Conservation (phyloP, 179 eudicot genomes). For the Silene coronaria region DNA sequence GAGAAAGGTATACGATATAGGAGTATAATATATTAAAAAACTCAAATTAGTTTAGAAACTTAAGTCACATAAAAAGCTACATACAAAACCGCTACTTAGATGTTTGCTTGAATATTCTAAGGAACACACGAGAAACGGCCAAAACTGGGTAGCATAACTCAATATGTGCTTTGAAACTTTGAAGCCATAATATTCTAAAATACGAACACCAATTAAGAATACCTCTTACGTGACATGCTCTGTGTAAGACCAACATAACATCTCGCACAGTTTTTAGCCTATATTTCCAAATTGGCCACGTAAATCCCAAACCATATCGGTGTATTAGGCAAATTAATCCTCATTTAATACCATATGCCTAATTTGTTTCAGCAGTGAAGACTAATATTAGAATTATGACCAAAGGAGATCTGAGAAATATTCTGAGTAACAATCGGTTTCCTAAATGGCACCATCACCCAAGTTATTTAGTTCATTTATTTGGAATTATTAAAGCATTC, state of each 20-base stretch:
- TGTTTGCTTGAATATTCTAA: neutral
- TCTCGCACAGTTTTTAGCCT: neutral
- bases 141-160: neutral
- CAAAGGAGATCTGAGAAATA: neutral
- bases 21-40: neutral
- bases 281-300: neutral
- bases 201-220: neutral
- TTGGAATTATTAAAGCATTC: neutral
- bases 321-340: slow-evolving; percentile 7
- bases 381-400: neutral
- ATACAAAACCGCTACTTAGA: neutral
- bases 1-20: neutral
- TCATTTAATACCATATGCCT: neutral
- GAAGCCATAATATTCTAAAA: neutral
- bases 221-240: neutral
- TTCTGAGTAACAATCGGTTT: neutral
- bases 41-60: neutral
- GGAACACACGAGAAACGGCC: neutral
- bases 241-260: slow-evolving; percentile 1
- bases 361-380: neutral
- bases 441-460: neutral
- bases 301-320: neutral
- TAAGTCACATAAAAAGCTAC: neutral
- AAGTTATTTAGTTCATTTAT: neutral
- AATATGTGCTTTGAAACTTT: neutral